Evolutionary conservation across 176 grass and related monocot species (phyloP).

Genomic region (Tillandsia leiboldiana): DNA sequence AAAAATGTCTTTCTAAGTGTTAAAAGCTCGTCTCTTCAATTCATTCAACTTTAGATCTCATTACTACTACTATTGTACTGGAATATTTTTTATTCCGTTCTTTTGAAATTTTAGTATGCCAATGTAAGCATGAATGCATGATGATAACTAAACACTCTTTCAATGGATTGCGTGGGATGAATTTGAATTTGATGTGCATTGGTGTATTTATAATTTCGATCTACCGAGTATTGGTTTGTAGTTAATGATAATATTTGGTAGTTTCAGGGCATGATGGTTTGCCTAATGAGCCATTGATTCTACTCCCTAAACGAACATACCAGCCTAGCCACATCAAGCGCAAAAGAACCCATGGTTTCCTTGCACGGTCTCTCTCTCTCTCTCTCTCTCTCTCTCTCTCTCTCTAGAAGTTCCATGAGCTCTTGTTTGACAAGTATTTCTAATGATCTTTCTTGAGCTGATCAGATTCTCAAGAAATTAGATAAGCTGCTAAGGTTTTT

Average conservation of each 20-base stretch:
- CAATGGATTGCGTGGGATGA: neutral
- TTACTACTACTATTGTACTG: too few species aligned
- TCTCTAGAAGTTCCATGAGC: neutral
- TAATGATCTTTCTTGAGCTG: too few species aligned
- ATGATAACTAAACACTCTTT: too few species aligned
- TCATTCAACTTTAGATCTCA: too few species aligned
- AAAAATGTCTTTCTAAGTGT: too few species aligned
- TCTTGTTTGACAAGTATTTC: neutral
- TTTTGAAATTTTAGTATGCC: too few species aligned
- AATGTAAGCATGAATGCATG: too few species aligned
- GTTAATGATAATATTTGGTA: neutral
- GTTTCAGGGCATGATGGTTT: conserved; percentile 52
- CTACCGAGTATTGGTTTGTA: neutral
- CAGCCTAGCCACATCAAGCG: conserved; percentile 85
- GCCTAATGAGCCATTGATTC: conserved; percentile 46
- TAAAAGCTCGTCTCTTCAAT: too few species aligned
- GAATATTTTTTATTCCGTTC: too few species aligned
- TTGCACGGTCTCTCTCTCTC: conserved; percentile 47
- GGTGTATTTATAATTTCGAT: conserved; percentile 7
- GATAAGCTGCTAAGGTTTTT: too few species aligned
- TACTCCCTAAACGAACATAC: conserved; percentile 72
- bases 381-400: neutral
- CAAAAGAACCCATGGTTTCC: conserved; percentile 81
- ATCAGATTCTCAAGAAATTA: too few species aligned
- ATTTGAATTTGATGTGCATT: neutral